Percentiles rank a stretch among this genome's conserved stretches.
Evolutionary conservation across 441 rosid genomes (phyloP).

Genomic region (Biscutella auriculata): DNA sequence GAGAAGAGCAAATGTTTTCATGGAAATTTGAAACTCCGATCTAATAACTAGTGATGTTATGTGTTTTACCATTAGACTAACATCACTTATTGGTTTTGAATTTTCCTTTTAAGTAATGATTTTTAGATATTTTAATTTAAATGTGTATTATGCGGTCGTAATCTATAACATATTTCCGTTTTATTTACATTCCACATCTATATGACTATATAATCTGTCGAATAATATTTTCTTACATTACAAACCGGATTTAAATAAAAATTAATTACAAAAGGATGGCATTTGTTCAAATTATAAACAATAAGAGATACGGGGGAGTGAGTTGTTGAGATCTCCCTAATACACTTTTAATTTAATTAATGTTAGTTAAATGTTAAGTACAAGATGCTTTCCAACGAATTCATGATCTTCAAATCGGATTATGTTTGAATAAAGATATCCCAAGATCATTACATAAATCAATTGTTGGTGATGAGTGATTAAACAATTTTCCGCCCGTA

Average conservation of each 20-base stretch:
- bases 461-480: not conserved
- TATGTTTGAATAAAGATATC: not conserved
- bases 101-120: too few species aligned
- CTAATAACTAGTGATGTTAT: too few species aligned
- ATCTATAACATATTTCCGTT: too few species aligned
- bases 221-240: not conserved
- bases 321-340: slow-evolving; percentile 10
- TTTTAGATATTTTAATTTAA: too few species aligned
- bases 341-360: not conserved
- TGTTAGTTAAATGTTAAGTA: not conserved
- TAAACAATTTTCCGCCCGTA: not conserved
- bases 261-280: not conserved
- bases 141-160: too few species aligned
- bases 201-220: too few species aligned
- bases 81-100: too few species aligned
- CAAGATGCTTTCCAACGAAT: slow-evolving; percentile 1
- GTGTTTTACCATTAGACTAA: too few species aligned
- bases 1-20: too few species aligned
- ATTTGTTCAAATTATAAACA: not conserved
- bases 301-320: not conserved
- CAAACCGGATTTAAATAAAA: not conserved
- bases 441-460: not conserved
- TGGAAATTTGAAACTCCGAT: too few species aligned
- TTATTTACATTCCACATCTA: too few species aligned
- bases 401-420: slow-evolving; percentile 8